Conservation (phyloP, 495 filamentous ascomycete genomes). For the Penicillium dipodomyicola region DNA sequence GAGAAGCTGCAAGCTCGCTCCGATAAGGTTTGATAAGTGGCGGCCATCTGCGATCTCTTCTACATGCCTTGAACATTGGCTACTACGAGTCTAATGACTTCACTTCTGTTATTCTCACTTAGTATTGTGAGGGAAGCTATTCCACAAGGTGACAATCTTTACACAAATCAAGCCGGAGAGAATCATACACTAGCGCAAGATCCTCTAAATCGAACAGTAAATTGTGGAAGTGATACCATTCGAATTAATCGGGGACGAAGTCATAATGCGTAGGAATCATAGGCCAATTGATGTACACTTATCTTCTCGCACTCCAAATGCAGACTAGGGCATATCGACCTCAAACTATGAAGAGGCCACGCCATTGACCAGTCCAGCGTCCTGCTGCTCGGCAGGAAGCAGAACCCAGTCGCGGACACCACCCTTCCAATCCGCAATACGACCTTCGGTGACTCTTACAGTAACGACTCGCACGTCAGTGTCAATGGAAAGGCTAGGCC, state of each 20-base stretch:
- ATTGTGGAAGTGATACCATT: background rate
- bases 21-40: constrained; percentile 21
- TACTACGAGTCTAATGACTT: background rate
- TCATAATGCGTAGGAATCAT: background rate
- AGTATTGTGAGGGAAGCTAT: background rate
- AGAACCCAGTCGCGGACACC: constrained; percentile 70
- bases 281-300: background rate
- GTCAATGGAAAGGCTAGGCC: constrained; percentile 60
- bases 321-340: background rate
- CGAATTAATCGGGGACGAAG: background rate
- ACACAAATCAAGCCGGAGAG: background rate
- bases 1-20: constrained; percentile 29
- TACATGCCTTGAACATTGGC: background rate
- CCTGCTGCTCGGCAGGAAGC: constrained; percentile 33
- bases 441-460: constrained; percentile 68
- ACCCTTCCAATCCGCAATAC: constrained; percentile 81
- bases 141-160: background rate
- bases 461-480: constrained; percentile 71
- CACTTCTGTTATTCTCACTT: background rate
- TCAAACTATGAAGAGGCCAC: constrained; percentile 14
- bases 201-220: background rate
- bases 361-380: constrained; percentile 41
- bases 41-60: background rate
- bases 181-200: background rate
- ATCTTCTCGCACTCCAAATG: background rate